A percentile compares a stretch with the other conserved stretches of the same genome.
These are phyloP conservation scores for Penicillium parvum DNA, from an alignment of 495 filamentous ascomycete genomes.

Conservation along the genomic window DNA sequence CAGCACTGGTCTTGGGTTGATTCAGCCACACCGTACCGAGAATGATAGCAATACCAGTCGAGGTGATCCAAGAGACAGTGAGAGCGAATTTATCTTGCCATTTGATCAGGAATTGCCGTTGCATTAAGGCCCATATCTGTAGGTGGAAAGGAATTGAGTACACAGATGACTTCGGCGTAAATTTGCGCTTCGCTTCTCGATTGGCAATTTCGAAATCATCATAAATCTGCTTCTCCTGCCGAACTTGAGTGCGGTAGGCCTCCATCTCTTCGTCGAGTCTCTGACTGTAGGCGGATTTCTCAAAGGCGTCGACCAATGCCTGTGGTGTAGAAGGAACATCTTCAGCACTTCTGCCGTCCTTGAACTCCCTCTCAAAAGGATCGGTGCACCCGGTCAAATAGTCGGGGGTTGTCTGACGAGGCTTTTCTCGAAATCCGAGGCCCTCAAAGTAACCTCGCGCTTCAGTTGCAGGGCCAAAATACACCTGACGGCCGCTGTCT, in stretches of 20 bases:
- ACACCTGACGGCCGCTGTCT: conserved; percentile 72
- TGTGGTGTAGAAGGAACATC: conserved; percentile 66
- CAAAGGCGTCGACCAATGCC: conserved; percentile 63
- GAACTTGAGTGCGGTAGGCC: conserved; percentile 55
- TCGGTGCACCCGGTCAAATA: conserved; percentile 84
- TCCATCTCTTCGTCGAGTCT: conserved; percentile 62
- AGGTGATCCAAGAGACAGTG: conserved; percentile 70
- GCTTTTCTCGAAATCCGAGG: conserved; percentile 72
- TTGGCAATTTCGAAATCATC: conserved; percentile 77
- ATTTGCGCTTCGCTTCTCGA: conserved; percentile 68
- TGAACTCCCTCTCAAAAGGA: conserved; percentile 74
- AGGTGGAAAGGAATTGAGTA: conserved; percentile 76
- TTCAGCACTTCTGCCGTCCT: conserved; percentile 52
- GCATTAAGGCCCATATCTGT: conserved; percentile 78
- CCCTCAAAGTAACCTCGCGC: conserved; percentile 76
- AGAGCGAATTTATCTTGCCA: conserved; percentile 78
- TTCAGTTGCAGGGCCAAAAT: conserved; percentile 67
- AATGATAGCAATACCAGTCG: conserved; percentile 70
- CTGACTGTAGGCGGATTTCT: conserved; percentile 53
- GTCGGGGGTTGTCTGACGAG: conserved; percentile 81
- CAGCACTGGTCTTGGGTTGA: conserved; percentile 58
- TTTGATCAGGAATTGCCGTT: conserved; percentile 78
- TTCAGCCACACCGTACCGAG: conserved; percentile 76
- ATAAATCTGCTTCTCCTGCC: conserved; percentile 58
- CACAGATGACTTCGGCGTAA: conserved; percentile 60